Percentiles rank a stretch among this genome's conserved stretches.
phyloP scores from a whole-genome alignment of 345 rosid species.

The Aquilaria sinensis region DNA sequence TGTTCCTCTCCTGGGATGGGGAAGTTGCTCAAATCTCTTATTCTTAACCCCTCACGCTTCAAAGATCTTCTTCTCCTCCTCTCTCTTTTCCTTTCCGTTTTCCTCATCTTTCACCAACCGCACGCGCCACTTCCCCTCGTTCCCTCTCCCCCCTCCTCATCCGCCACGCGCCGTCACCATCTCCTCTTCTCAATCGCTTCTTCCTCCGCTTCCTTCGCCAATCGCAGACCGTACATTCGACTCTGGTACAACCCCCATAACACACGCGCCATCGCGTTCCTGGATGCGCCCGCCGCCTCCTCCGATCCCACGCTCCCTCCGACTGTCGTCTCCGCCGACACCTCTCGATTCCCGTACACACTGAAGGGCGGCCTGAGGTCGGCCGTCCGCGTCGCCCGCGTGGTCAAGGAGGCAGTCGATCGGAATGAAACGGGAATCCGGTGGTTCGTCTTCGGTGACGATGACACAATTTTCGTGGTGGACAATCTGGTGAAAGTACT shows the following conservation, averaged over 20 bases:
- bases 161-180: conserved; percentile 46
- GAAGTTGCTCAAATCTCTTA: conserved; percentile 33
- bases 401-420: conserved; percentile 79
- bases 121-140: conserved; percentile 22
- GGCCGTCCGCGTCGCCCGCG: conserved; percentile 78
- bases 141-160: conserved; percentile 7
- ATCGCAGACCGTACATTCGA: conserved; percentile 56
- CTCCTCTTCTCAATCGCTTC: conserved; percentile 75
- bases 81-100: conserved; percentile 34
- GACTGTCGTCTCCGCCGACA: conserved; percentile 44
- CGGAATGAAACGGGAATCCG: conserved; percentile 44
- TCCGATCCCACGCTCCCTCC: conserved; percentile 50
- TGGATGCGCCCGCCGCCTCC: conserved; percentile 35
- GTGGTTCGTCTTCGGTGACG: conserved; percentile 96
- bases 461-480: conserved; percentile 81
- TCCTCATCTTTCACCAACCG: conserved; percentile 30
- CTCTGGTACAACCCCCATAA: conserved; percentile 62
- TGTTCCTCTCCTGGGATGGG: not conserved
- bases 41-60: conserved; percentile 33
- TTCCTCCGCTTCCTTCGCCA: conserved; percentile 49
- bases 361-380: conserved; percentile 71
- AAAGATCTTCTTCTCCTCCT: conserved; percentile 43
- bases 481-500: conserved; percentile 69
- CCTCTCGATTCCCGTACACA: conserved; percentile 64
- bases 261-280: conserved; percentile 72